These are phyloP conservation scores for Thelonectria discophora DNA, from an alignment of 2,329 filamentous ascomycete species.

Conservation along the genomic window DNA sequence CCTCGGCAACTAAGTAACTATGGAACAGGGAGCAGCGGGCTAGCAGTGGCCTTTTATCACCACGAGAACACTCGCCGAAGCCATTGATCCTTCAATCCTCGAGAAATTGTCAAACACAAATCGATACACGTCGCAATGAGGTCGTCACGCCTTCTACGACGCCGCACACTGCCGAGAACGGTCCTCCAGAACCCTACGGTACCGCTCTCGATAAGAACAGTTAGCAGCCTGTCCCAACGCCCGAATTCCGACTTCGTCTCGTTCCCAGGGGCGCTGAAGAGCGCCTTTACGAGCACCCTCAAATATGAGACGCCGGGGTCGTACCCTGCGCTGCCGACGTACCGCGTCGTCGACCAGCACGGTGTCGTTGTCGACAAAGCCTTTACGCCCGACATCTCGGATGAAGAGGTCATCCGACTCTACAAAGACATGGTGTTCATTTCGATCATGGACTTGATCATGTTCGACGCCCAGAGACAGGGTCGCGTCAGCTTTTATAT, in stretches of 20 bases:
- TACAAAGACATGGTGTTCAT: slow-evolving; percentile 73
- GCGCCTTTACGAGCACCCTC: slow-evolving; percentile 85
- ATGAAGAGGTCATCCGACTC: slow-evolving; percentile 67
- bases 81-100: slow-evolving; percentile 11
- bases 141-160: slow-evolving; percentile 44
- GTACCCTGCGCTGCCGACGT: slow-evolving; percentile 83
- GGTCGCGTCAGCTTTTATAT: slow-evolving; percentile 97
- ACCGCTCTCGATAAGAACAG: slow-evolving; percentile 46
- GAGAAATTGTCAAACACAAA: slow-evolving; percentile 9
- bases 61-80: slow-evolving; percentile 22
- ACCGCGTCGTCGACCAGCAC: slow-evolving; percentile 89
- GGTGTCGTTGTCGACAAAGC: slow-evolving; percentile 81
- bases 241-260: slow-evolving; percentile 65
- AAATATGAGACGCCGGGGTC: slow-evolving; percentile 78
- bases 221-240: slow-evolving; percentile 63
- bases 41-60: slow-evolving; percentile 19
- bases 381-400: slow-evolving; percentile 73
- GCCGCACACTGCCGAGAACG: slow-evolving; percentile 42
- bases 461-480: slow-evolving; percentile 97
- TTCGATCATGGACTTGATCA: slow-evolving; percentile 93
- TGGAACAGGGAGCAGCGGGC: slow-evolving; percentile 2
- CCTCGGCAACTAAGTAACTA: slow-evolving; percentile 41
- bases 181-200: slow-evolving; percentile 35
- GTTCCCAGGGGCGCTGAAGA: slow-evolving; percentile 97
- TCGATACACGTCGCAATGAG: slow-evolving; percentile 42